Base-by-base conservation (phyloP, 2,329 filamentous ascomycete species). In the Aspergillus ruber region DNA sequence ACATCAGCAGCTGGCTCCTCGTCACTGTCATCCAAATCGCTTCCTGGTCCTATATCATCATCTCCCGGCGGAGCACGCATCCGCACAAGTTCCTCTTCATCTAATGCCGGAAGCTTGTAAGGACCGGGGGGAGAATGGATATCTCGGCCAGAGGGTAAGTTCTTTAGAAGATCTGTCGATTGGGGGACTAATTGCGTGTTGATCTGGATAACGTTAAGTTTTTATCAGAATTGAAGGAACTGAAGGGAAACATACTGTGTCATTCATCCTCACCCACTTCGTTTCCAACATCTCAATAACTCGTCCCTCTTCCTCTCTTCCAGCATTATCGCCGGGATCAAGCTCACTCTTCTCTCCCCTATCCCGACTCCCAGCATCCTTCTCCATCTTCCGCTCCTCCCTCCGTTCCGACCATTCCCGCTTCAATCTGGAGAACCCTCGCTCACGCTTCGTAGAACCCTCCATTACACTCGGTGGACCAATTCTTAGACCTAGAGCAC, bases 221-320 rank as follows among this genome's bases (percentile, higher is more conserved):
- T 2, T 6, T 3, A 10, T 1, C 4, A 32, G n/a, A 38, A 2
- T 10, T 12, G 2, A 25, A 17, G 17, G 13, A 9, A 9, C 3
- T 18, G 33, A 13, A 25, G 6, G 43, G 3, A 33, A 13, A 66
- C 81, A 72, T 71, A 94, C 88, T 15, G 88, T 95, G 67, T 96
- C 89, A 62, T 98, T 98, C 69, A 90, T 82, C 71, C 90, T 93
- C 52, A 81, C 82, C 91, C 93, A 96, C 65, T 95, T 96, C 33
- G 76, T 78, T 58, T 94, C 81, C 29, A 98, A 72, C 82, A 93
- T 88, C 58, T 93, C 87, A 44, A 96, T 76, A 2, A 97, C 85
- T 47, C 90, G 78, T 2, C 78, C 82, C 69, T 98, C 93, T 65
- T 97, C 93, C 15, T 88, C 70, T 58, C 81, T 84, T 1, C 93